Evolutionary conservation across 257 asterid genomes (phyloP).

Genomic region (Scutellaria barbata): DNA sequence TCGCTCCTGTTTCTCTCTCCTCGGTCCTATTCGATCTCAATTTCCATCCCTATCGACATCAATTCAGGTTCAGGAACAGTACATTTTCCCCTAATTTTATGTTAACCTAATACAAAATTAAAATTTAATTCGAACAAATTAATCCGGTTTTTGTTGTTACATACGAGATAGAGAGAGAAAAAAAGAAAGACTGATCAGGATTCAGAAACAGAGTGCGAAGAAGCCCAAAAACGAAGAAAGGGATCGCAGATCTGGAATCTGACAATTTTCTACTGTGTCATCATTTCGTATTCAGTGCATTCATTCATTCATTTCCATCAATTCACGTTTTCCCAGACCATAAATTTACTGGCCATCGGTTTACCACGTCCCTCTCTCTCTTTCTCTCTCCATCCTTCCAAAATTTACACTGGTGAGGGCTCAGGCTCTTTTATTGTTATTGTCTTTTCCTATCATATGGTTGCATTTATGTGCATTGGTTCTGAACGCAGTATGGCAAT

Average conservation of each 20-base stretch:
- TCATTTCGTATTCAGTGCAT: constrained; percentile 63
- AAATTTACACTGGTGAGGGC: constrained; percentile 38
- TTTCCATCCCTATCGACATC: constrained; percentile 27
- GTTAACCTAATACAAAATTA: neutral
- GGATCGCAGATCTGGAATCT: constrained; percentile 53
- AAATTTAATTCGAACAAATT: constrained; percentile 15
- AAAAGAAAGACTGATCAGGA: constrained; percentile 42
- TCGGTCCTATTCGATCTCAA: constrained; percentile 17
- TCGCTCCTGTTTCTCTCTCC: constrained; percentile 11
- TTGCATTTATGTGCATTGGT: constrained; percentile 33
- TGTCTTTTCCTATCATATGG: constrained; percentile 11
- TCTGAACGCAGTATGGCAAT: constrained; percentile 32
- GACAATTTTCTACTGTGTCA: constrained; percentile 42
- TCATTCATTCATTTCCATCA: constrained; percentile 43
- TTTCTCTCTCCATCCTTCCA: constrained; percentile 32
- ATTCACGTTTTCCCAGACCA: constrained; percentile 53
- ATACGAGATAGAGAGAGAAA: neutral
- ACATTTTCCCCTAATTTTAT: constrained; percentile 18
- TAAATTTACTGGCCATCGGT: constrained; percentile 33
- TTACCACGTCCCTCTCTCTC: constrained; percentile 13
- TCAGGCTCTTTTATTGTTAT: constrained; percentile 34
- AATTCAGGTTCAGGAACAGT: constrained; percentile 25
- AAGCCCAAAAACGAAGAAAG: constrained; percentile 45
- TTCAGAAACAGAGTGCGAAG: constrained; percentile 43
- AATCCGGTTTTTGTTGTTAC: constrained; percentile 35